Base-by-base conservation (phyloP, 2,329 filamentous ascomycete genomes). In the Paramyrothecium sp. region DNA sequence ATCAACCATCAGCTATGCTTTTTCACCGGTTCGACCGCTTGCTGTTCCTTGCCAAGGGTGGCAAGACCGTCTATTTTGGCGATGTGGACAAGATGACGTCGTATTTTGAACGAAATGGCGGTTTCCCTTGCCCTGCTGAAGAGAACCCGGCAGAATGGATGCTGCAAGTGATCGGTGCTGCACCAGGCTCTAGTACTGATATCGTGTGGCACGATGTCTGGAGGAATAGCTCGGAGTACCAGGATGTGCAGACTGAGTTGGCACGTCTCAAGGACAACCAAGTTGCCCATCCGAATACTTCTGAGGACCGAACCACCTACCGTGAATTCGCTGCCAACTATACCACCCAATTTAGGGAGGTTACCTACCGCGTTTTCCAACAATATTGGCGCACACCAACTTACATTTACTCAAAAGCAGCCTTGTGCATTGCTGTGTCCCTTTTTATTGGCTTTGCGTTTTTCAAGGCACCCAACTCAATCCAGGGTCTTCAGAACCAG, bases 1-100 rank as follows among this genome's bases (percentile, higher is more conserved):
- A 97, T 72, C 93, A 97, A 73, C 92, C 92, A 16, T 95, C 91
- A 7, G 92, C 92, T 44, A 91, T 96, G 82, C 82, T 97, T 53
- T 96, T 97, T 78, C 90, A 96, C 71, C 88, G 90, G 57, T 97
- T 94, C 71, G 90, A 93, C 67, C 84, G 89, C 55, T 82, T 94
- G 8, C 79, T 93, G 5, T 30, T 30, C 26, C 30, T 90, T 93
- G 79, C 80, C 11, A 75, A 68, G 52, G 82, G 82, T 47, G 82
- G 82, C 5, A 78, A 73, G 58, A 84, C 81, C 3, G 81, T 84
- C 10, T 85, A 85, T 61, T 85, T 85, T 63, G 82, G 82, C 33
- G 78, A 83, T 2, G 79, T 85, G 41, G 82, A 82, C 4, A 64
- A 77, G 7, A 63, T 85, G 49, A 74, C 78, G 3, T 73, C 70